phyloP scores from a whole-genome alignment of 495 filamentous ascomycete genomes.

The Podospora sp. region DNA sequence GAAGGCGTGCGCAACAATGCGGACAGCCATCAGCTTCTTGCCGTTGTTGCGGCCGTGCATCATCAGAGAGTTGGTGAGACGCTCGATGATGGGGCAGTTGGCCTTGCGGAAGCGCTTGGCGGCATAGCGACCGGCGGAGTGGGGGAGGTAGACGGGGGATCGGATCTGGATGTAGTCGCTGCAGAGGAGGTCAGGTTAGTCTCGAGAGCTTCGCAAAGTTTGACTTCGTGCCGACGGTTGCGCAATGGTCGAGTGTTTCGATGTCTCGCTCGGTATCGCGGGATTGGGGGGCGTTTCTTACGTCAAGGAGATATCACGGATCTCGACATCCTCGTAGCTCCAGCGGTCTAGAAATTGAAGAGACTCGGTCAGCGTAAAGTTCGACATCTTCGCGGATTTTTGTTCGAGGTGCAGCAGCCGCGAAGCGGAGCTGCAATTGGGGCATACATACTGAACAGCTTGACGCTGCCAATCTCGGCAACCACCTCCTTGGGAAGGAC shows the following conservation, averaged over 20 bases:
- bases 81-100: conserved; percentile 99
- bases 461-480: conserved; percentile 86
- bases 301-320: conserved; percentile 99
- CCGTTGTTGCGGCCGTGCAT: conserved; percentile 99
- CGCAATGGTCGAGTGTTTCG: conserved; percentile 5
- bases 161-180: conserved; percentile 99
- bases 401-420: conserved; percentile 42
- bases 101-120: conserved; percentile 99
- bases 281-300: conserved; percentile 58
- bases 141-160: conserved; percentile 94
- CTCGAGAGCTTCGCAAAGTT: conserved; percentile 15
- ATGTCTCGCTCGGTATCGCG: neutral
- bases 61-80: conserved; percentile 99
- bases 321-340: conserved; percentile 99
- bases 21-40: conserved; percentile 99
- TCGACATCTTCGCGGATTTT: conserved; percentile 6
- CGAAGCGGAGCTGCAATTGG: conserved; percentile 54
- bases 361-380: conserved; percentile 33
- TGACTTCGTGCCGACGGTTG: neutral
- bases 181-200: conserved; percentile 52
- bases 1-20: conserved; percentile 98
- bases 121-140: conserved; percentile 98
- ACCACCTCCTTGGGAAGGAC: conserved; percentile 95
- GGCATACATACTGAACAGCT: conserved; percentile 78
- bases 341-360: conserved; percentile 42